These are phyloP conservation scores for Ceratocystis destructans DNA, from an alignment of 2,329 filamentous ascomycete species.

Conservation along the genomic window DNA sequence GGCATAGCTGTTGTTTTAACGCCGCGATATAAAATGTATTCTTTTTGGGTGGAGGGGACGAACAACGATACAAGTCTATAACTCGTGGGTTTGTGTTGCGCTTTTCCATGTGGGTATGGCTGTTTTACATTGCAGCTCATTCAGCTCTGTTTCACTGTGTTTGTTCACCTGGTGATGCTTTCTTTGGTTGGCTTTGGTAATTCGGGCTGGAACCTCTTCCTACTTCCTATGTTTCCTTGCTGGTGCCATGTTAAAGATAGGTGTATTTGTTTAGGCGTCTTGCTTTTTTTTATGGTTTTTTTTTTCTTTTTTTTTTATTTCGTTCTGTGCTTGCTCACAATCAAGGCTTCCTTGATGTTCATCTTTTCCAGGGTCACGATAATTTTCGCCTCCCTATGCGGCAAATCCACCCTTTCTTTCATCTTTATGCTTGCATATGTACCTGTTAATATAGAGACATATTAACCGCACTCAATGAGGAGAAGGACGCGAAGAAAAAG, in stretches of 20 bases:
- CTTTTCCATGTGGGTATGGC: neutral
- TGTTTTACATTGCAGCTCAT: neutral
- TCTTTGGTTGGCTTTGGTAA: neutral
- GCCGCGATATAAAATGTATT: neutral
- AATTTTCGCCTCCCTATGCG: neutral
- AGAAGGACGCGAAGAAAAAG: neutral
- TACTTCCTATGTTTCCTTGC: neutral
- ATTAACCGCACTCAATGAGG: neutral
- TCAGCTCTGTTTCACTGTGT: too few relatives aligned
- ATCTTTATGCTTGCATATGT: neutral
- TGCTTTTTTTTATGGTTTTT: neutral
- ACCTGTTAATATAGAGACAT: constrained; percentile 4
- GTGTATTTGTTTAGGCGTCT: neutral
- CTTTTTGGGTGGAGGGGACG: too few relatives aligned
- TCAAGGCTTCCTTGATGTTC: neutral
- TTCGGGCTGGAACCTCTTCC: neutral
- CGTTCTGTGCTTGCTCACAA: neutral
- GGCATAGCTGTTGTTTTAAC: neutral
- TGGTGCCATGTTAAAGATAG: neutral
- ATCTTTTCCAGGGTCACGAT: constrained; percentile 1
- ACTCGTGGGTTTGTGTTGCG: neutral
- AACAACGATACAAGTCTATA: neutral
- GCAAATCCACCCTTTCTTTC: neutral
- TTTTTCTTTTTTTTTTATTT: neutral
- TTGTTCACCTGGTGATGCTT: neutral